Conservation (phyloP, 2,329 filamentous ascomycete species). For the Chaetomium olivaceum region DNA sequence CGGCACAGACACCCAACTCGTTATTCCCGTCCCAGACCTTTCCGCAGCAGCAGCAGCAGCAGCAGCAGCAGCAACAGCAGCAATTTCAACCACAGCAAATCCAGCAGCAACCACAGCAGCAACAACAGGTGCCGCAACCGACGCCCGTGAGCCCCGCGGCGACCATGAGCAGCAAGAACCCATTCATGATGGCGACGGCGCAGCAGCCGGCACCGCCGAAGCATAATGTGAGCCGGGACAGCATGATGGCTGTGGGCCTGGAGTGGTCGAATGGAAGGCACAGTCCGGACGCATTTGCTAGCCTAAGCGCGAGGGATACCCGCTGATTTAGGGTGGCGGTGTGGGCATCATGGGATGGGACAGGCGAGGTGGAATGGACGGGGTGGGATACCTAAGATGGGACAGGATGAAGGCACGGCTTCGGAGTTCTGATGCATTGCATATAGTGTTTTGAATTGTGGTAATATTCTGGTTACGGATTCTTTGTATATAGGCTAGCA, state of each 20-base stretch:
- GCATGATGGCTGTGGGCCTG: constrained; percentile 67
- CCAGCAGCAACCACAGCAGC: constrained; percentile 23
- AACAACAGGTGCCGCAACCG: constrained; percentile 34
- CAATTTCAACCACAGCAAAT: constrained; percentile 11
- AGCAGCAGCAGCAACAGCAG: constrained; percentile 26
- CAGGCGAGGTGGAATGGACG: not conserved
- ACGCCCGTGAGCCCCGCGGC: constrained; percentile 34
- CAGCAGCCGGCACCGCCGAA: constrained; percentile 28
- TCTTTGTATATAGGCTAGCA: not conserved
- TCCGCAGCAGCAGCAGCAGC: constrained; percentile 22
- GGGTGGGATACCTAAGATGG: not conserved
- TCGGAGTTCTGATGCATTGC: not conserved
- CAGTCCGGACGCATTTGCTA: constrained; percentile 78
- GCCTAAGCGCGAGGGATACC: constrained; percentile 64
- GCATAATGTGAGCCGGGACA: constrained; percentile 66
- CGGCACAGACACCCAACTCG: constrained; percentile 22
- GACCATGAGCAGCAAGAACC: constrained; percentile 54
- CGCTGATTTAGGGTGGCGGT: constrained; percentile 32
- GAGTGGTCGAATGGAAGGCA: constrained; percentile 70
- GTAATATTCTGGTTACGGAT: constrained; percentile 1
- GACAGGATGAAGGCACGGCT: not conserved
- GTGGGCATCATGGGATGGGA: no score
- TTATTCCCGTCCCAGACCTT: constrained; percentile 22
- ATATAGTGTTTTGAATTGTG: not conserved
- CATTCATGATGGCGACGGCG: constrained; percentile 49